Conservation (phyloP, 129 eudicot genomes). For the Centella asiatica region DNA sequence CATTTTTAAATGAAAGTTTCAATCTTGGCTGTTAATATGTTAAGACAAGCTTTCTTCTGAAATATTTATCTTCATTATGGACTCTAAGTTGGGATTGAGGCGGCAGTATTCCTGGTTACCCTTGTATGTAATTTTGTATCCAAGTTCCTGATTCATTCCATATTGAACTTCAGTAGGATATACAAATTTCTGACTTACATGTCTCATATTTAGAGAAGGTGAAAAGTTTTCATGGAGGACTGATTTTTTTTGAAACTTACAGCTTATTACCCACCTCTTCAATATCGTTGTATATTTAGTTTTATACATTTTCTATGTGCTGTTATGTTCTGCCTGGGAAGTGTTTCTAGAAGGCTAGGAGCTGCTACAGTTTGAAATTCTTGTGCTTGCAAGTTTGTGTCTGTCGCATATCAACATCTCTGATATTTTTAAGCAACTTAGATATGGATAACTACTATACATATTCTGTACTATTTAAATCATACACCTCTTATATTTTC, state of each 20-base stretch:
- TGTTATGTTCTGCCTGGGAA: background rate
- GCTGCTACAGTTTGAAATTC: too few relatives aligned
- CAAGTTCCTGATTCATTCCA: background rate
- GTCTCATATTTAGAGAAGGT: background rate
- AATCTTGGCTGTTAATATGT: background rate
- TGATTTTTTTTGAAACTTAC: background rate
- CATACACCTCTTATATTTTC: conserved; percentile 1
- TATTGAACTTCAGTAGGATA: background rate
- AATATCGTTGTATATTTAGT: too few relatives aligned
- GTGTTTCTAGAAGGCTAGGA: too few relatives aligned
- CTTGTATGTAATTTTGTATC: background rate
- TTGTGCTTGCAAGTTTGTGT: conserved; percentile 6
- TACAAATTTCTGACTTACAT: background rate
- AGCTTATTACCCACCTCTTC: background rate
- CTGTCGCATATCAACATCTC: background rate
- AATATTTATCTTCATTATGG: background rate
- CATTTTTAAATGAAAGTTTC: background rate
- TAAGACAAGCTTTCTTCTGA: too few relatives aligned
- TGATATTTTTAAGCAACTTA: too few relatives aligned
- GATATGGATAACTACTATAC: background rate
- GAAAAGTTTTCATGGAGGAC: background rate
- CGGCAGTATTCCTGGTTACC: background rate
- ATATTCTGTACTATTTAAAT: conserved; percentile 1
- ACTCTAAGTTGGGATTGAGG: background rate
- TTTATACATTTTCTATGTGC: too few relatives aligned